Evolutionary conservation across 2,329 filamentous ascomycete species (phyloP), one percentile per base, ranked within the genome.

Genomic region (Penicillium sp.): DNA sequence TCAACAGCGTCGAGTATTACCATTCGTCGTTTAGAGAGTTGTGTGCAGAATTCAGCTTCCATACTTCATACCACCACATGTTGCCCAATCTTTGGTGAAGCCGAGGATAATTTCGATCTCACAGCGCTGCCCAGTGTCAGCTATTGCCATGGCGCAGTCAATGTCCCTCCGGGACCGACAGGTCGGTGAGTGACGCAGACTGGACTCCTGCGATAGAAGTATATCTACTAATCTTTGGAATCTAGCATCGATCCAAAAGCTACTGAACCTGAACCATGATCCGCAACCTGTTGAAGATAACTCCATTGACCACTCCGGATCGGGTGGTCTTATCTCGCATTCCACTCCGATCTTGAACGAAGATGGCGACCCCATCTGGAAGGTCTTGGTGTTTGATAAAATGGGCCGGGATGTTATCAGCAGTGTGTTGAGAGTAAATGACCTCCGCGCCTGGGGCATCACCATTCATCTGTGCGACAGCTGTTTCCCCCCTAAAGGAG

Each of bases 291-390:
- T 72, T 45, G 63, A 79, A 50, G 79, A 80, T 59, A 77, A 81
- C 49, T 75, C 80, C 41, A 80, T 88, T 52, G 87, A 90, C 50
- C 69, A 78, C 33, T 76, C 80, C 48, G 64, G 71, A 28, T 85
- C 84, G 64, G 84, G 47, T 7, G 51, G 83, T 42, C 72, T 86
- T 9, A 75, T 86, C 47, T 79, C 85, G 46, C 81, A 86, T 18
- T 80, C 85, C 31, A 84, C 85, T n/a, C 86, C 89, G 13, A 87
- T 96, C 45, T 76, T 95, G 54, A 90, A 90, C 60, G 80, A 88
- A 39, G 86, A 95, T 61, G 90, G 91, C 55, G 89, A 95, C 64
- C 91, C 92, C 0, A 91, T 96, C 74, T 97, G 92, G 92, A 97
- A 97, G 71, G 88, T 97, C 6, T 77, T 99, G 44, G 89, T 99